These are phyloP conservation scores for Jatropha podagrica DNA, from an alignment of 441 rosid genomes.

Conservation along the genomic window DNA sequence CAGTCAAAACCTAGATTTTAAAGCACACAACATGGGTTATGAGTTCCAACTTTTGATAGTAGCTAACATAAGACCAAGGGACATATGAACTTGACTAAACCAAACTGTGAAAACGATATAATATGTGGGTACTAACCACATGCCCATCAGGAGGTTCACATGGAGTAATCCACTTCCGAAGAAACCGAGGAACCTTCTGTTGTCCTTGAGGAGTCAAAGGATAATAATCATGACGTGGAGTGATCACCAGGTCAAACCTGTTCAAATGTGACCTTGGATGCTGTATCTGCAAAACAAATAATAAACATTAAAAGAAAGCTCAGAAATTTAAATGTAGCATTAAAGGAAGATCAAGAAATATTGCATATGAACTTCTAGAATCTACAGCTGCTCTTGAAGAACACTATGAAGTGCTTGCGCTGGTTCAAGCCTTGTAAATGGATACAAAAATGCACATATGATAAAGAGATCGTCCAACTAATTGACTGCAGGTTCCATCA, in stretches of 20 bases:
- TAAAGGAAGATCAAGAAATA: neutral
- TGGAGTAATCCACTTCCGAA: conserved; percentile 83
- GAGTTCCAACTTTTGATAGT: conserved; percentile 9
- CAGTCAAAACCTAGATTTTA: conserved; percentile 65
- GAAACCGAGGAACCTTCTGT: conserved; percentile 65
- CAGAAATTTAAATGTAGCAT: neutral
- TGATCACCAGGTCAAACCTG: conserved; percentile 89
- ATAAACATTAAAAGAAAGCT: neutral
- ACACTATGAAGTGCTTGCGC: neutral
- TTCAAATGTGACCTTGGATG: conserved; percentile 78
- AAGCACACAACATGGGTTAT: conserved; percentile 7
- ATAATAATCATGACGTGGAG: conserved; percentile 90
- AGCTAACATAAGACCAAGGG: conserved; percentile 19
- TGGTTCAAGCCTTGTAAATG: neutral
- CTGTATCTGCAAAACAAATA: conserved; percentile 63
- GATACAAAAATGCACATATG: neutral
- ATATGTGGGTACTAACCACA: conserved; percentile 53
- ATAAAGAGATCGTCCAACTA: neutral
- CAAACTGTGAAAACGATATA: conserved; percentile 3
- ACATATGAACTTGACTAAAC: conserved; percentile 6
- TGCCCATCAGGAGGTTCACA: conserved; percentile 68
- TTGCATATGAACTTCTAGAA: neutral
- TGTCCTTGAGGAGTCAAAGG: conserved; percentile 72
- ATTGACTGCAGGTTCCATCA: neutral
- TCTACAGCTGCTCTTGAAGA: neutral